phyloP scores from a whole-genome alignment of 306 rosid species.

The Acacia melanoxylon region DNA sequence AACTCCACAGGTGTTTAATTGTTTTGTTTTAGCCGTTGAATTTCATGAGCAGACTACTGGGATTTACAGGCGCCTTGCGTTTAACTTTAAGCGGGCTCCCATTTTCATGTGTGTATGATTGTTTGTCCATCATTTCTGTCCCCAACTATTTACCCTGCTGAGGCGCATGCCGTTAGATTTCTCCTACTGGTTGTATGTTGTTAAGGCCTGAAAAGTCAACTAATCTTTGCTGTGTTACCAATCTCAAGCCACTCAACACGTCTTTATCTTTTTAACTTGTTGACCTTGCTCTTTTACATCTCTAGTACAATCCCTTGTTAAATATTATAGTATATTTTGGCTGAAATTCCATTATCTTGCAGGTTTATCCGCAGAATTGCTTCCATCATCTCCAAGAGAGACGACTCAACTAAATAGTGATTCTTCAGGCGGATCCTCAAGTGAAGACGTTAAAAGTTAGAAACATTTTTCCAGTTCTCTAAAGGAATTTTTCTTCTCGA shows the following conservation, averaged over 20 bases:
- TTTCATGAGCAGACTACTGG: background rate
- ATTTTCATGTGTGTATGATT: background rate
- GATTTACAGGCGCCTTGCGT: background rate
- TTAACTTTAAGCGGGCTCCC: background rate
- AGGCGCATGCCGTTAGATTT: background rate
- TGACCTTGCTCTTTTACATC: background rate
- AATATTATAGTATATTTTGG: background rate
- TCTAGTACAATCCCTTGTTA: background rate
- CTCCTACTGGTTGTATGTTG: background rate
- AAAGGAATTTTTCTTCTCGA: background rate
- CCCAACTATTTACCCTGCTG: background rate
- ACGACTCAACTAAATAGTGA: conserved; percentile 61
- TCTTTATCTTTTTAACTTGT: conserved; percentile 18
- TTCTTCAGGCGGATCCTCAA: conserved; percentile 73
- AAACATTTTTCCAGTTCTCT: background rate
- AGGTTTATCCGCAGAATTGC: conserved; percentile 67
- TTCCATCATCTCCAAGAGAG: conserved; percentile 62
- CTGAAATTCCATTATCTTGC: conserved; percentile 24
- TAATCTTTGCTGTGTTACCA: conserved; percentile 3
- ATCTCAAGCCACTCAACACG: background rate
- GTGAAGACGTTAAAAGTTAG: conserved; percentile 56
- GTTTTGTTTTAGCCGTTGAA: background rate
- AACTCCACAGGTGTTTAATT: background rate
- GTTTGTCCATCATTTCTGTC: background rate
- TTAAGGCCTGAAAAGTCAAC: background rate